Evolutionary conservation across 257 asterid genomes (phyloP).

Genomic region (Primulina tabacum): DNA sequence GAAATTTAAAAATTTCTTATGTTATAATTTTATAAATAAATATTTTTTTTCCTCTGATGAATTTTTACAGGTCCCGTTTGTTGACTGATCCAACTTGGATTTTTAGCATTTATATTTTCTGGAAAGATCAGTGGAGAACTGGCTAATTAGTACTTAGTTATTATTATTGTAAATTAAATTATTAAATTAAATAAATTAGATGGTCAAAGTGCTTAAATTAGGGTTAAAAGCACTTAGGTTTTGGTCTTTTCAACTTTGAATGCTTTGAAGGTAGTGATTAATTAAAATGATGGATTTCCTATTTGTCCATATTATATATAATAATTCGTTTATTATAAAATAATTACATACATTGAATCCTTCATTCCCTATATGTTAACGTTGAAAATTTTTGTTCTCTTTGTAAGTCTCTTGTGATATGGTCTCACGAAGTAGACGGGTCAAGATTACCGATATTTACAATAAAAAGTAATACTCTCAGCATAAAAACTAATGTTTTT

Average conservation of each 20-base stretch:
- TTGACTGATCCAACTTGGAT: not conserved
- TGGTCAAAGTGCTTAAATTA: constrained; percentile 39
- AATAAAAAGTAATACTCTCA: no score
- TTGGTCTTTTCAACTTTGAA: constrained; percentile 8
- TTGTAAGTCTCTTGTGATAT: no score
- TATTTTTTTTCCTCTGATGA: no score
- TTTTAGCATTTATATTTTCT: no score
- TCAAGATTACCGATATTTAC: no score
- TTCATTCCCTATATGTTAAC: no score
- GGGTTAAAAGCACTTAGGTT: constrained; percentile 29
- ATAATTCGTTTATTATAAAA: not conserved
- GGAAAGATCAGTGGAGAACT: not conserved
- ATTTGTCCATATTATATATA: no score
- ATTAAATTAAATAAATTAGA: constrained; percentile 19
- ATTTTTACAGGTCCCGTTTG: not conserved
- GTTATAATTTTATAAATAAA: no score
- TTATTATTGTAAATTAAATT: constrained; percentile 17
- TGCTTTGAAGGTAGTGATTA: constrained; percentile 37
- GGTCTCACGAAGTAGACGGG: no score
- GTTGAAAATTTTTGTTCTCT: no score
- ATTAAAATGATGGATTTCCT: constrained; percentile 24
- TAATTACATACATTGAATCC: no score
- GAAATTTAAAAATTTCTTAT: not conserved
- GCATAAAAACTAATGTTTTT: no score
- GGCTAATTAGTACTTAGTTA: not conserved